Evolutionary conservation across 2,329 filamentous ascomycete species (phyloP), one percentile per base, ranked within the genome.

Genomic region (Claviceps digitariae): DNA sequence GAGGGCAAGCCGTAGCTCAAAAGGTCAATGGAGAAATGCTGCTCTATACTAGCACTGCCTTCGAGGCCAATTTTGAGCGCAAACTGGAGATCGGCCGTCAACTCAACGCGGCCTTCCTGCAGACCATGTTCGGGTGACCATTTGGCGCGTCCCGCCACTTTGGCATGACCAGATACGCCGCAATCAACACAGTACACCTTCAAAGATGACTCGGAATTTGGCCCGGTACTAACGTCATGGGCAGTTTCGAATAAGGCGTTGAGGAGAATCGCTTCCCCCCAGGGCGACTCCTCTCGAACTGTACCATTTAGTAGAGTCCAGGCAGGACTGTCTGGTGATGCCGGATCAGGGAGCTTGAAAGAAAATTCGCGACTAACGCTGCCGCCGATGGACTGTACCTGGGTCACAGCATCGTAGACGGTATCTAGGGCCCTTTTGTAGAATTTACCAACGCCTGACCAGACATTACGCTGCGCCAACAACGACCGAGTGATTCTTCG

Each of bases 1-100:
- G 56, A 59, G 2, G 63, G 62, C 3, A 66, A 56, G 25, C 58
- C 60, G 36, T 61, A 55, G 29, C 54, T 55, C 44, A 63, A 57
- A 1, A 67, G 60, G 1, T 63, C 52, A 4, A 48, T 51, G 9
- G 52, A 45, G 41, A 64, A 58, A 9, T 56, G 52, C 10, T 63
- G 41, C 15, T 55, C 57, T 40, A 59, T 57, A 13, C 23, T 55
- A 13, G 62, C 51, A 44, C 60, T 48, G 6, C 65, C 66, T 29
- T 66, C 60, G 36, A 69, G 55, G 21, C 66, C 67, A 2, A 66
- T 50, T 49, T 65, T 63, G 17, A 47, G 7, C 8, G 17, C 27
- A 3, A 46, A 7, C 15, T 46, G 12, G 13, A 47, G 23, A 47
- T 20, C 10, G 2, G 45, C 31, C 1, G 23, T 40, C 34, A 55